phyloP scores from a whole-genome alignment of 306 rosid species.

The Dicorynia guianensis region DNA sequence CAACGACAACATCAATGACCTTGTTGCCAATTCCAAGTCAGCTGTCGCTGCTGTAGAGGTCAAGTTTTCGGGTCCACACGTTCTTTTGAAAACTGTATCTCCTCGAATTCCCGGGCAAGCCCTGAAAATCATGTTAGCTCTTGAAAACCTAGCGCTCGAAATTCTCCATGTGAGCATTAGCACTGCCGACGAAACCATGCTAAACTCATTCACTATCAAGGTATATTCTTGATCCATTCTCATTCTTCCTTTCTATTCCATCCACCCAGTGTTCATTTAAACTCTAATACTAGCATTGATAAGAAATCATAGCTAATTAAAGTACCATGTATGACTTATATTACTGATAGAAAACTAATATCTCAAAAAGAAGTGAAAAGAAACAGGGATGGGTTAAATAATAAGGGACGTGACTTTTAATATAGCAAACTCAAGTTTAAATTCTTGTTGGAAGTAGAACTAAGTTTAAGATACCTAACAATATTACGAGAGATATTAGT shows the following conservation, averaged over 20 bases:
- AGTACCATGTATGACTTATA: not conserved
- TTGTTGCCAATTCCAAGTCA: slow-evolving; percentile 54
- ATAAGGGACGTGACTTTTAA: too few relatives aligned
- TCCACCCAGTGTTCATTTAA: not conserved
- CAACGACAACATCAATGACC: slow-evolving; percentile 51
- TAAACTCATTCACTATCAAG: slow-evolving; percentile 83
- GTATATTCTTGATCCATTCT: slow-evolving; percentile 33
- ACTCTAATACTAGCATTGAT: not conserved
- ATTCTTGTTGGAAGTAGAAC: too few relatives aligned
- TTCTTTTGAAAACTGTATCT: slow-evolving; percentile 59
- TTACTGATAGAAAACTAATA: not conserved
- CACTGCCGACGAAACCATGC: slow-evolving; percentile 66
- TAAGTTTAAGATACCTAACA: too few relatives aligned
- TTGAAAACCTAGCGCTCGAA: slow-evolving; percentile 75
- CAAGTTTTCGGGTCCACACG: slow-evolving; percentile 58
- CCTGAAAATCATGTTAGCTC: slow-evolving; percentile 65
- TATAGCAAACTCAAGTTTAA: too few relatives aligned
- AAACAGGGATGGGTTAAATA: too few relatives aligned
- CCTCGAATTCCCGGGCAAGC: slow-evolving; percentile 79
- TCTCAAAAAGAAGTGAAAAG: not conserved
- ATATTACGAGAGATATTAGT: too few relatives aligned
- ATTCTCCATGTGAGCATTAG: slow-evolving; percentile 63
- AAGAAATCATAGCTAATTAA: not conserved
- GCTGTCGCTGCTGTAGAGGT: slow-evolving; percentile 56
- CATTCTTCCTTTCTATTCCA: not conserved